Evolutionary conservation across 805 yeast species (phyloP).

Genomic region (Diddensiella transvaalensis): DNA sequence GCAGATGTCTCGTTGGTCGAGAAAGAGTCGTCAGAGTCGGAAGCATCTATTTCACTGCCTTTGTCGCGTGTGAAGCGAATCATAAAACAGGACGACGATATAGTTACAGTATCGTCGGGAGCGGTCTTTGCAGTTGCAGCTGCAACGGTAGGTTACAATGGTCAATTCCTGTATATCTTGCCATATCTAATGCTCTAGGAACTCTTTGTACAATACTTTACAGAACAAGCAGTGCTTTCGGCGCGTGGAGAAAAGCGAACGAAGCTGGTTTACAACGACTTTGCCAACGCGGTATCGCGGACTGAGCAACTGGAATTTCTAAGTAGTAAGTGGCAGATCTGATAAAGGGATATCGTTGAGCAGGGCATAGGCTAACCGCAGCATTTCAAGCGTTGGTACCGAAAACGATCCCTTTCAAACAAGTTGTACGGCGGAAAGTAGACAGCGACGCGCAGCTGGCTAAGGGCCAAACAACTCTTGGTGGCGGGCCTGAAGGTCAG

Average conservation of each 20-base stretch:
- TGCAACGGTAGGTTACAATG: slow-evolving; percentile 45
- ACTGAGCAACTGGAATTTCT: slow-evolving; percentile 62
- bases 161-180: neutral
- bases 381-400: slow-evolving; percentile 51
- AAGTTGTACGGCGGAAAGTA: slow-evolving; percentile 10
- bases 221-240: slow-evolving; percentile 64
- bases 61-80: slow-evolving; percentile 66
- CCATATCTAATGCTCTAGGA: slow-evolving; percentile 41
- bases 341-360: neutral
- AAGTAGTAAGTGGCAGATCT: slow-evolving; percentile 31
- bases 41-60: slow-evolving; percentile 41
- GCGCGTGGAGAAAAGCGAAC: slow-evolving; percentile 66
- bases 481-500: neutral
- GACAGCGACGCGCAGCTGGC: slow-evolving; percentile 1
- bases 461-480: slow-evolving; percentile 9
- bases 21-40: neutral
- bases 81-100: slow-evolving; percentile 73
- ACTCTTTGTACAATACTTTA: slow-evolving; percentile 61
- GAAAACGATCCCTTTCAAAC: slow-evolving; percentile 26
- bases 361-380: neutral
- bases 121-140: slow-evolving; percentile 73
- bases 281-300: slow-evolving; percentile 57
- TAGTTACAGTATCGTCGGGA: slow-evolving; percentile 58
- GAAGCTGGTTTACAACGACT: slow-evolving; percentile 66
- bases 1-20: too few species aligned